Evolutionary conservation across 306 rosid species (phyloP).

Genomic region (Begonia fuchsioides): DNA sequence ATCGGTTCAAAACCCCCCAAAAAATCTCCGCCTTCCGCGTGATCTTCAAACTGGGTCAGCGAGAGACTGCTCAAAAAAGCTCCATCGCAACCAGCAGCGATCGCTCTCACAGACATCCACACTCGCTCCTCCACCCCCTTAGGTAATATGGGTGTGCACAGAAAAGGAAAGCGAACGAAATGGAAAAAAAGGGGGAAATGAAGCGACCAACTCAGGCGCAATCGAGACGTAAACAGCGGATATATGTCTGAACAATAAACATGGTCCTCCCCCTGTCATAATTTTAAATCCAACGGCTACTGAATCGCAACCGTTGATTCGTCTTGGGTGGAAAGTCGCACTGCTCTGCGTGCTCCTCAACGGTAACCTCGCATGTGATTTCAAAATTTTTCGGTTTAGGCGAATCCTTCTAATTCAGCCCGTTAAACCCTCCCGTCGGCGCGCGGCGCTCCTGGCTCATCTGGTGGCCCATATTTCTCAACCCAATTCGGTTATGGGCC

Average conservation of each 20-base stretch:
- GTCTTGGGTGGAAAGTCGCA: constrained; percentile 24
- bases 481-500: no score
- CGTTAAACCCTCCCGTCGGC: no score
- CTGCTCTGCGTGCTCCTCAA: constrained; percentile 14
- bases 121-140: background rate
- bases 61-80: constrained; percentile 19
- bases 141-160: background rate
- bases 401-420: background rate
- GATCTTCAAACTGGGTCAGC: constrained; percentile 8
- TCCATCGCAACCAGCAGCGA: constrained; percentile 15
- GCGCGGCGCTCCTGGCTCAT: no score
- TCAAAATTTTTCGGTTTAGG: constrained; percentile 7
- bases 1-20: constrained; percentile 7
- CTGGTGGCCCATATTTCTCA: no score
- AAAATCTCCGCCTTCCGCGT: background rate
- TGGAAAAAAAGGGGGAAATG: constrained; percentile 2
- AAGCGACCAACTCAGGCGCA: constrained; percentile 10
- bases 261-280: background rate
- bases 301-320: constrained; percentile 19
- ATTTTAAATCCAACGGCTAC: constrained; percentile 35
- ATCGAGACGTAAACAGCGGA: constrained; percentile 23
- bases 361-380: constrained; percentile 29
- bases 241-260: constrained; percentile 22
- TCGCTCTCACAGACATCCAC: constrained; percentile 14
- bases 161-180: background rate